These are phyloP conservation scores for Alternaria gansuensis DNA, from an alignment of 2,329 filamentous ascomycete genomes.

Conservation along the genomic window DNA sequence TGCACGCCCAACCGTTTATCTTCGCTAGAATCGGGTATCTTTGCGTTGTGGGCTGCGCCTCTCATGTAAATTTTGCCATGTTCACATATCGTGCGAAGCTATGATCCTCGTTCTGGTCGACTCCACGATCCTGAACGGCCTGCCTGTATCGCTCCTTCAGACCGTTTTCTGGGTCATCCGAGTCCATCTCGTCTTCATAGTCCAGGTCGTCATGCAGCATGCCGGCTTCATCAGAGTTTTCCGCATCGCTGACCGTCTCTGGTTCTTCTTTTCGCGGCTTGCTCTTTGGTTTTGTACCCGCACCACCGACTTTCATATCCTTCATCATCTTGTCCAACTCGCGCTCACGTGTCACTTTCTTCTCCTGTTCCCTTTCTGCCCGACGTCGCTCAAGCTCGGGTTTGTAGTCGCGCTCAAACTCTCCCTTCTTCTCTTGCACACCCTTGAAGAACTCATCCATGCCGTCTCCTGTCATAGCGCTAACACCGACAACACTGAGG, in stretches of 20 bases:
- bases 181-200: constrained; percentile 64
- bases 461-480: constrained; percentile 88
- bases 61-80: constrained; percentile 50
- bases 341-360: constrained; percentile 74
- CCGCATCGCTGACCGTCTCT: constrained; percentile 61
- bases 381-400: constrained; percentile 86
- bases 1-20: constrained; percentile 2
- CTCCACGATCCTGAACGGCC: constrained; percentile 67
- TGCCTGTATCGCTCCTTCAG: constrained; percentile 80
- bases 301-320: constrained; percentile 74
- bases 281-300: constrained; percentile 46
- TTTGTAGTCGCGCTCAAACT: constrained; percentile 90
- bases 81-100: constrained; percentile 62
- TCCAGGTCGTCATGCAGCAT: constrained; percentile 63
- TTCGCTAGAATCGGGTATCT: constrained; percentile 17
- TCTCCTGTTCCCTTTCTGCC: constrained; percentile 77
- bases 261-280: constrained; percentile 55
- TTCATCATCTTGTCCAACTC: constrained; percentile 94
- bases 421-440: constrained; percentile 83
- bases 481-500: constrained; percentile 90
- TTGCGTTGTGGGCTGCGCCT: constrained; percentile 9
- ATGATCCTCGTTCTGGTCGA: constrained; percentile 57
- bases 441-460: constrained; percentile 94
- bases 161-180: constrained; percentile 66
- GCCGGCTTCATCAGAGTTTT: constrained; percentile 63